Evolutionary conservation across 345 rosid species (phyloP), one percentile per base, ranked within the genome.

Genomic region (Eucalyptus viminalis): DNA sequence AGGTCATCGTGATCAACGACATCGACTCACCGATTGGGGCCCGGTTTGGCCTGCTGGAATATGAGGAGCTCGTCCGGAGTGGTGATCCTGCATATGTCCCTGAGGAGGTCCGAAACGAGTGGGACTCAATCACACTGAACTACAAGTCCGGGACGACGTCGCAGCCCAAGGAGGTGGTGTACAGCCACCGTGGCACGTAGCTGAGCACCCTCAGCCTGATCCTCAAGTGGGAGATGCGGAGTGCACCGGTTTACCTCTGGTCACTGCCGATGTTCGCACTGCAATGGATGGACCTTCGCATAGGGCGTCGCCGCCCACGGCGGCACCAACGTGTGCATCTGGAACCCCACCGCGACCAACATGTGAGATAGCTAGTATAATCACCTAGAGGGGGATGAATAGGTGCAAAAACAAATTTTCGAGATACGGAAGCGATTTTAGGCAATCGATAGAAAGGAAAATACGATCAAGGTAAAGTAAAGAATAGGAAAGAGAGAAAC

Each of bases 141-240:
- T 97, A 96, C 90, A 96, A 96, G 2, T 95, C 97, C 1, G 99
- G 97, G 11, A 97, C 97, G 5, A 96, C 97, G 3, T 95, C 95
- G 1, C 92, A 89, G 8, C 95, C 99, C 0, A 97, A 95, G 90
- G 96, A 97, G 15, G 97, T 93, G 9, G 97, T 97, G 10, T 96
- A 95, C 60, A 95, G 97, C 89, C 98, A 97, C 80, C 89, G 97
- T 11, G 99, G 97, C 0, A 96, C 97, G 3, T 96, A 93, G 83
- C 91, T 97, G 0, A 96, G 96, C 90, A 92, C 95, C 4, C 92
- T 94, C 3, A 93, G 95, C 88, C 80, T 93, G 44, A 89, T 95
- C 81, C 88, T 95, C 17, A 95, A 95, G 15, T 95, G 94, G 95
- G 94, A 94, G 90, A 95, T 95, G 96, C 93, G 92, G 44, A 86